A percentile compares a stretch with the other conserved stretches of the same genome.
Evolutionary conservation across 306 rosid species (phyloP).

Genomic region (Calophaca sinica): DNA sequence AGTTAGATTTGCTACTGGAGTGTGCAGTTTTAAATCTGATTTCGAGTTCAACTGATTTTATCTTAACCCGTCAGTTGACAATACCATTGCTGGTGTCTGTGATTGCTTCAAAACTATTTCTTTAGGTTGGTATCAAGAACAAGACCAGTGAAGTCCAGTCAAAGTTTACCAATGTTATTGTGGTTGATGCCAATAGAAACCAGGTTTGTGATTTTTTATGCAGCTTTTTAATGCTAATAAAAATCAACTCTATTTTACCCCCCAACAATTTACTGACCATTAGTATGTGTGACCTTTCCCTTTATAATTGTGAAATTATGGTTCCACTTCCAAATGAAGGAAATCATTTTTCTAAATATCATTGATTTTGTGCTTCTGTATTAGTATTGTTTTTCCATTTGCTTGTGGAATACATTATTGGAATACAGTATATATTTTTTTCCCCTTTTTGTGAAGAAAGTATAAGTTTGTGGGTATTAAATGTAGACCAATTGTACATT

Average conservation of each 20-base stretch:
- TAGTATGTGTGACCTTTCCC: conserved; percentile 14
- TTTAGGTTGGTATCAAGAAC: conserved; percentile 87
- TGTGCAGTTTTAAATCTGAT: conserved; percentile 30
- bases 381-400: background rate
- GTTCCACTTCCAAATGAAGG: conserved; percentile 40
- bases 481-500: no score
- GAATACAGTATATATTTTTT: background rate
- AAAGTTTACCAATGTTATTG: conserved; percentile 68
- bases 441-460: conserved; percentile 6
- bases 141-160: conserved; percentile 85
- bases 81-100: conserved; percentile 38
- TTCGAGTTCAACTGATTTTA: conserved; percentile 29
- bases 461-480: no score
- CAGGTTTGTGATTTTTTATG: conserved; percentile 64
- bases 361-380: conserved; percentile 3
- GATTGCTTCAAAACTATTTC: conserved; percentile 39
- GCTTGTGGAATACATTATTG: conserved; percentile 11
- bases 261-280: conserved; percentile 19
- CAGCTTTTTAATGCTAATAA: conserved; percentile 39
- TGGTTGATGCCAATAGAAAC: conserved; percentile 85
- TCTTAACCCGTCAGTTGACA: conserved; percentile 29
- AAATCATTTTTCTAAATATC: conserved; percentile 17
- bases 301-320: conserved; percentile 18
- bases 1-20: conserved; percentile 34
- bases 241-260: conserved; percentile 12